Conservation (phyloP, 208 protist species). For the Crithidia bombi region DNA sequence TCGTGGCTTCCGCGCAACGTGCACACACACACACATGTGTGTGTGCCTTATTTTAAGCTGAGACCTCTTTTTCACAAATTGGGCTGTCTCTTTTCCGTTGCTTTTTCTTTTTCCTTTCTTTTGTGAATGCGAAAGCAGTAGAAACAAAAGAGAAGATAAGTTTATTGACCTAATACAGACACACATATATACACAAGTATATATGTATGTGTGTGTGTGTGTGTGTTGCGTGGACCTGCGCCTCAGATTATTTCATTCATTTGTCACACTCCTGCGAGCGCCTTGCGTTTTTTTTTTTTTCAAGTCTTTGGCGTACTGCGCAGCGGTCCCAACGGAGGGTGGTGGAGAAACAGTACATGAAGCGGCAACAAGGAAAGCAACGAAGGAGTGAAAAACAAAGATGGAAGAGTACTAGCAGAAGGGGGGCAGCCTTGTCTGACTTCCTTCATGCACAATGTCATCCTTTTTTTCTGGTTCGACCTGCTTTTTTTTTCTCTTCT, state of each 20-base stretch:
- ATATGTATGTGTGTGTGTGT: too few relatives aligned
- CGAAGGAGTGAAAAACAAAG: neutral
- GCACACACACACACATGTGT: too few relatives aligned
- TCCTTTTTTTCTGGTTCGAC: constrained; percentile 6
- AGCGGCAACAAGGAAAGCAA: neutral
- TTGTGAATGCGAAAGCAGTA: neutral
- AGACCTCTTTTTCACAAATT: neutral
- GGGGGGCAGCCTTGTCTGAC: neutral
- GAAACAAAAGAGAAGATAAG: too few relatives aligned
- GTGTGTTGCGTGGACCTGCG: neutral
- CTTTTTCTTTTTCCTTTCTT: neutral
- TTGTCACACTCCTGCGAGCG: too few relatives aligned
- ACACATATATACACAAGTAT: neutral
- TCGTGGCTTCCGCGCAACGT: neutral
- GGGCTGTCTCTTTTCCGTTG: neutral
- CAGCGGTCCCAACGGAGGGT: neutral
- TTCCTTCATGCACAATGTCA: neutral
- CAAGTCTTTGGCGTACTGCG: constrained; percentile 15
- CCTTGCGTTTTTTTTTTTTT: constrained; percentile 34
- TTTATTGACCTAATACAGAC: too few relatives aligned
- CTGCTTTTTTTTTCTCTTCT: neutral
- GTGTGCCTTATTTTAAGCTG: too few relatives aligned
- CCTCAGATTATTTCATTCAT: too few relatives aligned
- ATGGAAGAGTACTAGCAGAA: neutral
- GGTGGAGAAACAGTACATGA: neutral